Conservation (phyloP, 164 flowering plant species). For the Sextonia rubra region DNA sequence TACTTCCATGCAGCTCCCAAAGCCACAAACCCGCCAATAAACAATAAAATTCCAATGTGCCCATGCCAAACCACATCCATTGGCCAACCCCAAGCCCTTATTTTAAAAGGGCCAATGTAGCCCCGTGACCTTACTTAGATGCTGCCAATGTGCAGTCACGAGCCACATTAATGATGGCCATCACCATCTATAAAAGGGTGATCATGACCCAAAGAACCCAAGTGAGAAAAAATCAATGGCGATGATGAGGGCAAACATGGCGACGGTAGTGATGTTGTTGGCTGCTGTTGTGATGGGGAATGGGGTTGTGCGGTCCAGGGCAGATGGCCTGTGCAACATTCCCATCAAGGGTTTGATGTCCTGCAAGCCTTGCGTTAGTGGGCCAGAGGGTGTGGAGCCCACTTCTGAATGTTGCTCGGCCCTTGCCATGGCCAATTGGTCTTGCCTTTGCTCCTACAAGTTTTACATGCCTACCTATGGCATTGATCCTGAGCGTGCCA, state of each 20-base stretch:
- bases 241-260: not conserved
- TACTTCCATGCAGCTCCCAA: no score
- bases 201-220: not conserved
- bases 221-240: not conserved
- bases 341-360: not conserved
- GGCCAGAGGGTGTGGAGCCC: not conserved
- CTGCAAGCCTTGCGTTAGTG: not conserved
- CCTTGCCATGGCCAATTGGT: not conserved
- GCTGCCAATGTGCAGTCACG: not conserved
- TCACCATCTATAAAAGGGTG: not conserved
- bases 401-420: not conserved
- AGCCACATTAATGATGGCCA: not conserved
- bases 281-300: not conserved
- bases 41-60: not conserved
- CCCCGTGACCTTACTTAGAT: not conserved
- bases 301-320: not conserved
- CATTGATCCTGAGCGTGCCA: not conserved
- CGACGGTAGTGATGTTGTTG: not conserved
- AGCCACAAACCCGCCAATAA: not conserved
- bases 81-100: not conserved
- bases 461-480: not conserved
- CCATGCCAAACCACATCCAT: not conserved
- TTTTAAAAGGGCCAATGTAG: not conserved
- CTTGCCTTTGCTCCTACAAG: not conserved
- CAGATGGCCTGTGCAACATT: not conserved